Evolutionary conservation across 2,329 filamentous ascomycete species (phyloP), one percentile per base, ranked within the genome.

Genomic region (Trichophyton simii): DNA sequence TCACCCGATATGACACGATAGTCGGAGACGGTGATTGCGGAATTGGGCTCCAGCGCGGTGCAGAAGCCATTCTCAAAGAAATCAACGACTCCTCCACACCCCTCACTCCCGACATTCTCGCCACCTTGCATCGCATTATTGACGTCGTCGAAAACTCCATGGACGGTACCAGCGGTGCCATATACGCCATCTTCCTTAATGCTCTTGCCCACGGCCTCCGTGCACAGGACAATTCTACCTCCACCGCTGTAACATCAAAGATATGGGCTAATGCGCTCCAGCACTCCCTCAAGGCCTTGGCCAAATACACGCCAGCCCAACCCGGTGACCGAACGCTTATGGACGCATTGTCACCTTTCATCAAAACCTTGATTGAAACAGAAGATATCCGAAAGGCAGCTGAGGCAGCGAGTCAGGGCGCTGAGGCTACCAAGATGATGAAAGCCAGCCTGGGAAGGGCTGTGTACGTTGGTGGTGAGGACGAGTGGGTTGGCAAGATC

Each of bases 1-100:
- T 88, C 60, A 88, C 86, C 9, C 80, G 77, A 60, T 88, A 81
- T 69, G 86, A 88, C 69, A 95, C 89, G 0, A 83, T 94, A 11
- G 89, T 95, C 25, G 91, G 91, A 48, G 91, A 96, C 70, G 91
- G 91, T 55, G 91, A 96, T 74, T 96, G 91, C 69, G 91, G 91
- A 8, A 88, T 90, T 62, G 89, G 89, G 3, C 78, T 96, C 64
- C 90, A 89, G 77, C 85, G 90, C 64, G 91, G 91, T 57, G 90
- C 91, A n/a, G 87, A 95, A 79, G 77, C 77, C 38, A 73, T 82
- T 28, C 72, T 80, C 22, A 71, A 72, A 54, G 69, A 77, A 62
- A 67, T 83, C 7, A 67, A 75, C 41, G 68, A 70, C 60, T 66
- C 72, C 6, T 67, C 70, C 18, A 71, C 73, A 9, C 72, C 77